Conservation (phyloP, 768 basidiomycete genomes). For the Pholiota microspora region DNA sequence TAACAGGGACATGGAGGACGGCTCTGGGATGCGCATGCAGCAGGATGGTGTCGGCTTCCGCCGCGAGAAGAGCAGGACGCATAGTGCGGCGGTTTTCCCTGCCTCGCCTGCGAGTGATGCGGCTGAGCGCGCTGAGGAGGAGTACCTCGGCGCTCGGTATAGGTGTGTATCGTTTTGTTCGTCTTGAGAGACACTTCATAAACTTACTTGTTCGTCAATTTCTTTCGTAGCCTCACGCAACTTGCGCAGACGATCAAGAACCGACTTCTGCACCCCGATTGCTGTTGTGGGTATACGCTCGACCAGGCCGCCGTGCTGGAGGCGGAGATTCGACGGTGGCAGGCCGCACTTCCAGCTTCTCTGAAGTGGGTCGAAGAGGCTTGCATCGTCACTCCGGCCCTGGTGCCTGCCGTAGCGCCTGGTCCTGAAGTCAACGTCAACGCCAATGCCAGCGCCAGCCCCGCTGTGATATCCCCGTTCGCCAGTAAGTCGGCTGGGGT, state of each 20-base stretch:
- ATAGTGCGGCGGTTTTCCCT: background rate
- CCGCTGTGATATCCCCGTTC: background rate
- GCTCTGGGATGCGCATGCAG: background rate
- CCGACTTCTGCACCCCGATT: constrained; percentile 40
- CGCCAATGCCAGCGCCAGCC: background rate
- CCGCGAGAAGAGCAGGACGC: background rate
- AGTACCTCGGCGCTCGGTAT: constrained; percentile 46
- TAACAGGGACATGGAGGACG: no score
- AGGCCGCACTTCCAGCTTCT: constrained; percentile 43
- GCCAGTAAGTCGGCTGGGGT: background rate
- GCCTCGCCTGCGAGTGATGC: background rate
- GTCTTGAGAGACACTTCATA: no score
- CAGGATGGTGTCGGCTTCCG: background rate
- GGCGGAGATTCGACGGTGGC: constrained; percentile 52
- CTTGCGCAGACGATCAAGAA: constrained; percentile 62
- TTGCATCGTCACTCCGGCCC: background rate
- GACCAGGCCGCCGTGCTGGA: constrained; percentile 64
- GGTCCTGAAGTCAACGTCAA: background rate
- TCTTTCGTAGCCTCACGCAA: constrained; percentile 51
- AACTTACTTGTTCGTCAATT: no score
- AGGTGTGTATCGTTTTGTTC: constrained; percentile 40
- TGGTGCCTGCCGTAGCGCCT: background rate
- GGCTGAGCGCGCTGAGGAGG: constrained; percentile 9
- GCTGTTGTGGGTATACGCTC: constrained; percentile 48
- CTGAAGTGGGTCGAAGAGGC: constrained; percentile 29